Evolutionary conservation across 2,329 filamentous ascomycete species (phyloP).

Genomic region (Ceratocystis harringtonii): DNA sequence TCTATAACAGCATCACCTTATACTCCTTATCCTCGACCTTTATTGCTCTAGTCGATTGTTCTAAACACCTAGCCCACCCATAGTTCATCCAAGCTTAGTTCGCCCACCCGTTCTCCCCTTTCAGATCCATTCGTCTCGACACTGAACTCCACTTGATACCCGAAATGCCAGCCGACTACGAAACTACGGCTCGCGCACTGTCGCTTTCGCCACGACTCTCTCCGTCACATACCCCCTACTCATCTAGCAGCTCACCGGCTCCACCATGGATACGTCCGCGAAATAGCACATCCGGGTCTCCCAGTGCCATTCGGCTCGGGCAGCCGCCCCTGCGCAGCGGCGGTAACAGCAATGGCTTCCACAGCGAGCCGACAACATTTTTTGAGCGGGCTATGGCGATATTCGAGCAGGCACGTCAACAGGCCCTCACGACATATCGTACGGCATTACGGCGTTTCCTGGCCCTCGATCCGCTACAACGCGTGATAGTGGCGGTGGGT

Average conservation of each 20-base stretch:
- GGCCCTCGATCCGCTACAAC: constrained; percentile 45
- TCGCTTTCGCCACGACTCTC: constrained; percentile 28
- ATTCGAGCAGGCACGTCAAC: constrained; percentile 26
- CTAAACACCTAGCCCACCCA: background rate
- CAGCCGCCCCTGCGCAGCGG: constrained; percentile 25
- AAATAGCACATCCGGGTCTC: constrained; percentile 24
- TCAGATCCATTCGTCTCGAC: background rate
- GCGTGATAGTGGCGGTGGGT: constrained; percentile 32
- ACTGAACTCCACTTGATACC: background rate
- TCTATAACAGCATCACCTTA: background rate
- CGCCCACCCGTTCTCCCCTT: background rate
- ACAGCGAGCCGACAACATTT: background rate
- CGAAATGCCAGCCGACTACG: constrained; percentile 37
- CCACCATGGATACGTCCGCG: constrained; percentile 26
- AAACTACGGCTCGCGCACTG: constrained; percentile 35
- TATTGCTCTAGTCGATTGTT: background rate
- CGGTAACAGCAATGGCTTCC: constrained; percentile 8
- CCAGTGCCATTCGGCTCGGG: constrained; percentile 16
- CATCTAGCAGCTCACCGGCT: constrained; percentile 22
- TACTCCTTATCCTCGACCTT: background rate
- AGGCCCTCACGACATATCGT: constrained; percentile 31
- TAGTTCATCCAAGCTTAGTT: background rate
- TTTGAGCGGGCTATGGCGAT: constrained; percentile 11
- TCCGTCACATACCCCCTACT: constrained; percentile 21
- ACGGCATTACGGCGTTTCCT: constrained; percentile 30